Base-by-base conservation (phyloP, 208 protist genomes). In the Leishmania tropica region DNA sequence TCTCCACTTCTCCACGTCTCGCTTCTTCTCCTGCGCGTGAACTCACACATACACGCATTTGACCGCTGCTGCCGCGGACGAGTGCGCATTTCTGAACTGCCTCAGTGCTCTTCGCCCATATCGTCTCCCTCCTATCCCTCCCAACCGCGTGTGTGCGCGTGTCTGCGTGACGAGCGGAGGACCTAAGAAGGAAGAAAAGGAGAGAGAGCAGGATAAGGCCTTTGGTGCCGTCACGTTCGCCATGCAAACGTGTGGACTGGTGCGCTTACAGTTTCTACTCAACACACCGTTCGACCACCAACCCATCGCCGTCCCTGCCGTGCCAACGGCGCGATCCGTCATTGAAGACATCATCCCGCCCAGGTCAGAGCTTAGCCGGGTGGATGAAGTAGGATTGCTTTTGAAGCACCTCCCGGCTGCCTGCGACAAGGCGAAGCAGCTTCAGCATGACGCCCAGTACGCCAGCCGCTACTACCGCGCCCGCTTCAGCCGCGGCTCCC, bases 271-370 rank as follows among this genome's bases (percentile, higher is more conserved):
- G 68, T 95, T 45, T 62, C 88, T 87, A 47, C 83, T 87, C 21
- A 56, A 70, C 17, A 93, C 91, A 5, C 93, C 93, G 1, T 96
- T 96, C 78, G 90, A 90, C 80, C 87, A 91, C 56, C 93, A 96
- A 70, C 85, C 88, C 24, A 74, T 95, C 19, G 78, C 80, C 17
- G 45, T 96, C 58, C 91, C 93, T 0, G 4, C 48, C 19, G 76
- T 80, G 1, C 87, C 76, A 19, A 81, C 77, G 53, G 81, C 60
- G 31, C 53, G 54, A 51, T 54, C 45, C 17, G 71, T 82, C 1
- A 76, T 90, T 1, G 75, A 83, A 6, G 51, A 31, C 31, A 80
- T 93, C 53, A 65, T 85, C 6, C 88, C 85, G 3, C 35, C 47
- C 0, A 62, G 80, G 17, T 76, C 81, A 13, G 78, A 85, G 54